Evolutionary conservation across 306 rosid species (phyloP), one percentile per base, ranked within the genome.

Genomic region (Oemleria cerasiformis): DNA sequence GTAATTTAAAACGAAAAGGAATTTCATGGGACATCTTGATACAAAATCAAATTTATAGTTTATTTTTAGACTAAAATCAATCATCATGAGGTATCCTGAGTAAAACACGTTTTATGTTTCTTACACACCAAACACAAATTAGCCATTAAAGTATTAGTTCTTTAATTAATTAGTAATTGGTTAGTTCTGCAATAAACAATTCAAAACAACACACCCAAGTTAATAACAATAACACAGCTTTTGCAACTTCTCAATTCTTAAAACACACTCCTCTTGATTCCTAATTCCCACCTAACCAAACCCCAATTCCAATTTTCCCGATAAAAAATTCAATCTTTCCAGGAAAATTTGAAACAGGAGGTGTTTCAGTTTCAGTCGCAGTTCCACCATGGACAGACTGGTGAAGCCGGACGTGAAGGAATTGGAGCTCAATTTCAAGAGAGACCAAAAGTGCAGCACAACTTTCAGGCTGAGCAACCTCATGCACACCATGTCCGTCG

Each of bases 401-500:
- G 97, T 94, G 85, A 89, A 86, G 76, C 76, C 95, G 63, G 97
- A 91, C 48, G 70, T 83, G 68, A 84, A 87, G 20, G 92, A 89
- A 77, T 77, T 89, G n/a, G 87, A 91, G 58, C 12, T 94, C 19
- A 41, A 65, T 9, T 89, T 89, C 82, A 63, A 71, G 63, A 76
- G 71, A 68, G 88, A 78, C 53, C 91, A 88, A 47, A 87, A 82
- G 69, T 84, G 98, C 77, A 74, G 70, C 78, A 9, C 88, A 1
- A 59, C 86, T 10, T 94, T 94, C 85, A 77, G 83, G 62, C 84
- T 94, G 12, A 84, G 83, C 21, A 94, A 94, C 45, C 91, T 91
- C 30, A 91, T 94, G 96, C 97, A 94, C 92, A 87, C 96, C 85
- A 94, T 94, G 97, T 16, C 92, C 39, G 98, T 91, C 16, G 98